These are phyloP conservation scores for Rubroboletus satanas DNA, from an alignment of 768 basidiomycete species.

Conservation along the genomic window DNA sequence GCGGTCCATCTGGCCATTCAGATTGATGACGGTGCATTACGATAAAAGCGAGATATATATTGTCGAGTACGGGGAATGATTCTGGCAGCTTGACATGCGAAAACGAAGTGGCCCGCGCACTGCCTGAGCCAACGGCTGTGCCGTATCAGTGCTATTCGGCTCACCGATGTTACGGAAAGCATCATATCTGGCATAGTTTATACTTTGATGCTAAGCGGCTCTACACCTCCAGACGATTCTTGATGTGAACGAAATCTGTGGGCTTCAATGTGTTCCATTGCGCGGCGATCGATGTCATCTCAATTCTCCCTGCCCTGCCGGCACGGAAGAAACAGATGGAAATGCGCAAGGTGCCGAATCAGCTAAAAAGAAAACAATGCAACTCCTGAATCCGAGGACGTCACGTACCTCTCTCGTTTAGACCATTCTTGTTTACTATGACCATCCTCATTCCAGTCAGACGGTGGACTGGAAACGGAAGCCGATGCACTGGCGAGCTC, in stretches of 20 bases:
- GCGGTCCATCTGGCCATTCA: background rate
- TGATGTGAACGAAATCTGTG: slow-evolving; percentile 51
- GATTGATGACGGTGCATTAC: slow-evolving; percentile 12
- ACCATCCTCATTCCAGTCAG: slow-evolving; percentile 54
- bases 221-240: slow-evolving; percentile 48
- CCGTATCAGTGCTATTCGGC: slow-evolving; percentile 1
- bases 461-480: slow-evolving; percentile 34
- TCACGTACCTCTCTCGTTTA: slow-evolving; percentile 47
- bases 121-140: background rate
- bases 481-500: slow-evolving; percentile 32
- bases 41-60: slow-evolving; percentile 6
- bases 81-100: slow-evolving; percentile 9
- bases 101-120: background rate
- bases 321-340: background rate
- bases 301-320: slow-evolving; percentile 50
- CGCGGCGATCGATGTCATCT: slow-evolving; percentile 48
- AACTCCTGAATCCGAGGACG: slow-evolving; percentile 22
- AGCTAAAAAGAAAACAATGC: slow-evolving; percentile 1
- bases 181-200: slow-evolving; percentile 21
- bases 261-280: slow-evolving; percentile 49
- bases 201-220: slow-evolving; percentile 2
- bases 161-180: slow-evolving; percentile 10
- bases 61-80: background rate
- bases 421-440: slow-evolving; percentile 52
- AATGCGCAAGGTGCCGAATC: slow-evolving; percentile 3